Evolutionary conservation across 345 rosid genomes (phyloP).

Genomic region (Laguncularia racemosa): DNA sequence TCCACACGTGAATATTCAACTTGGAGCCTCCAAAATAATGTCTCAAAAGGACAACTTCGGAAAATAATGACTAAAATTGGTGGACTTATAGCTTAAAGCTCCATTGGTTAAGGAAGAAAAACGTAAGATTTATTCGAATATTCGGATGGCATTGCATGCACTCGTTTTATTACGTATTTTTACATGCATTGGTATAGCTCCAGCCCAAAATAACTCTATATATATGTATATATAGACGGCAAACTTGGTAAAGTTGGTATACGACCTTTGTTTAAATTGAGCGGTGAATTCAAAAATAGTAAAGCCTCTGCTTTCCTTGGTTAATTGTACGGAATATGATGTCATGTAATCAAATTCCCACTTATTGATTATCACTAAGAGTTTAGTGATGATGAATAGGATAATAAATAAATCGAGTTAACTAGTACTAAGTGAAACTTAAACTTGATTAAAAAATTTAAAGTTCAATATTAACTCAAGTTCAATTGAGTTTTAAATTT

Average conservation of each 20-base stretch:
- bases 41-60: neutral
- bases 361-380: too few species aligned
- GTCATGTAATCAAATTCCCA: too few species aligned
- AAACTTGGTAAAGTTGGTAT: neutral
- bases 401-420: too few species aligned
- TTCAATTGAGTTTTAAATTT: too few species aligned
- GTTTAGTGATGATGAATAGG: too few species aligned
- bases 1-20: slow-evolving; percentile 4
- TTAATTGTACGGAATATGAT: too few species aligned
- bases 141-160: too few species aligned
- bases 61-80: neutral
- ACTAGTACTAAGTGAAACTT: too few species aligned
- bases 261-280: neutral
- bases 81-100: neutral
- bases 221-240: neutral
- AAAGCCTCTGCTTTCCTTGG: neutral
- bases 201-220: too few species aligned
- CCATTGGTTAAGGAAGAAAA: neutral
- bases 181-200: neutral
- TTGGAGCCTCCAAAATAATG: neutral
- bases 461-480: too few species aligned
- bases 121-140: neutral
- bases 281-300: neutral
- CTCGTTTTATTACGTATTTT: neutral
- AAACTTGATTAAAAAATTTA: too few species aligned